phyloP scores from a whole-genome alignment of 1,139 yeast species.

The Yarrowia galli region DNA sequence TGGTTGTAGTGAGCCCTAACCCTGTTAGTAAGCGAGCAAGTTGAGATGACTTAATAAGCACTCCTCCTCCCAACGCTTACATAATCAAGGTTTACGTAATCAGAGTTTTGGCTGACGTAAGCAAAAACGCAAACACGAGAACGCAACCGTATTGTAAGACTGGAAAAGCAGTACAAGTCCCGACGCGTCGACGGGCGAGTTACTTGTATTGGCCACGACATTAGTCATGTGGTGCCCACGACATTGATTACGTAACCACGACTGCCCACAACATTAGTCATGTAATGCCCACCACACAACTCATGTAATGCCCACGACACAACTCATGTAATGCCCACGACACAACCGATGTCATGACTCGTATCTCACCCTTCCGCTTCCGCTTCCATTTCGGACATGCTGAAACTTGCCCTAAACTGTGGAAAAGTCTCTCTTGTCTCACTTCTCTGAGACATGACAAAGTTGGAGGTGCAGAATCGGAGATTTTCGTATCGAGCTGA shows the following conservation, averaged over 20 bases:
- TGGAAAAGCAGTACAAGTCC: background rate
- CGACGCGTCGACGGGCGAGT: too few species aligned
- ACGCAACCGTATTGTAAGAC: background rate
- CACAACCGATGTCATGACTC: too few species aligned
- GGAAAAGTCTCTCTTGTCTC: background rate
- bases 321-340: too few species aligned
- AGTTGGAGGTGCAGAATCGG: conserved; percentile 2
- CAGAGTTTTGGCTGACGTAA: too few species aligned
- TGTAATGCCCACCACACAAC: background rate
- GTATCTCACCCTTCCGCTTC: too few species aligned
- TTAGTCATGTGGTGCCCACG: too few species aligned
- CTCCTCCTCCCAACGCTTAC: background rate
- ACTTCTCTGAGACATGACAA: conserved; percentile 10
- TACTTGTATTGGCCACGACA: too few species aligned
- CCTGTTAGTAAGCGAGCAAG: background rate
- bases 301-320: background rate
- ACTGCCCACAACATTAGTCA: too few species aligned
- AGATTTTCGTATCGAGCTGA: conserved; percentile 10
- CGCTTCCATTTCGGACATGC: too few species aligned
- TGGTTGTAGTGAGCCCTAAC: background rate
- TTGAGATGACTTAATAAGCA: background rate
- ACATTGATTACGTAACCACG: too few species aligned
- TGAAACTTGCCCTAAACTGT: conserved; percentile 5
- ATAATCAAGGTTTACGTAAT: too few species aligned
- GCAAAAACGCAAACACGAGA: too few species aligned